Evolutionary conservation across 2,329 filamentous ascomycete species (phyloP).

Genomic region (Aspergillus uvarum): DNA sequence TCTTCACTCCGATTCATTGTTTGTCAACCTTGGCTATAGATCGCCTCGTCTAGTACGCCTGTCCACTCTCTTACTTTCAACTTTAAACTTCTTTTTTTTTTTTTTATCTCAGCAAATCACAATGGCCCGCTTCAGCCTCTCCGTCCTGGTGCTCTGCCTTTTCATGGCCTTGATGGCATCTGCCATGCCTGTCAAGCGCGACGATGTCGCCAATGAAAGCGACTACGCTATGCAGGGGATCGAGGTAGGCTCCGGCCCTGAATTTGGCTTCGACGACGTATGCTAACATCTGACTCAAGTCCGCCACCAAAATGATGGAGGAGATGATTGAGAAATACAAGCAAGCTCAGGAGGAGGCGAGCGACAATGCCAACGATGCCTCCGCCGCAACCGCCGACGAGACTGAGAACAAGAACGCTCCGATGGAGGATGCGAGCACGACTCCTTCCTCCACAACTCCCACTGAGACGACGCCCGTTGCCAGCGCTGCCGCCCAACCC

Average conservation of each 20-base stretch:
- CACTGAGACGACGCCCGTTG: not conserved
- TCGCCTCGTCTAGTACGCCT: constrained; percentile 8
- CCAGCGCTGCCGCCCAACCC: not conserved
- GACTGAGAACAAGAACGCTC: not conserved
- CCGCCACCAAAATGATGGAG: constrained; percentile 19
- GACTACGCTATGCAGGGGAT: constrained; percentile 4
- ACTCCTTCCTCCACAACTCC: not conserved
- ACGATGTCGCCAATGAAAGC: not conserved
- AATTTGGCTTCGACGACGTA: no score
- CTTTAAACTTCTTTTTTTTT: constrained; percentile 4
- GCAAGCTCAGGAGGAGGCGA: not conserved
- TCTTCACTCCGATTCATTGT: not conserved
- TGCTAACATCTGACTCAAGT: constrained; percentile 11
- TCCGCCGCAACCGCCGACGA: not conserved
- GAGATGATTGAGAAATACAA: constrained; percentile 9
- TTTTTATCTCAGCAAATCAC: constrained; percentile 16
- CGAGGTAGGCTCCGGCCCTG: constrained; percentile 15
- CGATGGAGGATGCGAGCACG: not conserved
- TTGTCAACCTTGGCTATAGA: constrained; percentile 10
- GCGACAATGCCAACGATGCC: not conserved
- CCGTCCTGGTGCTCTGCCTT: constrained; percentile 30
- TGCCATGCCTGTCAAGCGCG: constrained; percentile 28
- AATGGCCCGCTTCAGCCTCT: constrained; percentile 36
- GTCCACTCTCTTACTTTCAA: constrained; percentile 17
- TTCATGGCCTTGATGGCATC: constrained; percentile 31